Evolutionary conservation across 2,329 filamentous ascomycete genomes (phyloP).

Genomic region (Metarhizium album): DNA sequence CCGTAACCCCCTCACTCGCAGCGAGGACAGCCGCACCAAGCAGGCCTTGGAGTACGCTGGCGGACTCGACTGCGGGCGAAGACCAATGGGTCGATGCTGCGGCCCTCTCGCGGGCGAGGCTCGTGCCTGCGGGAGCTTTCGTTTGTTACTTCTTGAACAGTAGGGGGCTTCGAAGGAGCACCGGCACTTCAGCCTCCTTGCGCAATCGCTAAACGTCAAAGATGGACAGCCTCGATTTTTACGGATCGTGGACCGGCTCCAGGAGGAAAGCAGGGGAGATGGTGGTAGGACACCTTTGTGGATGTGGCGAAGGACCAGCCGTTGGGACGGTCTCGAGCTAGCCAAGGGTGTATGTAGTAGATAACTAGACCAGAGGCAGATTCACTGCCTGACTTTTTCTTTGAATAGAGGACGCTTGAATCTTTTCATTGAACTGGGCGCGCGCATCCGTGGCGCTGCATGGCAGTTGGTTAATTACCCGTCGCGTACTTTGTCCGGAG

Average conservation of each 20-base stretch:
- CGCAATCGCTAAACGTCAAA: slow-evolving; percentile 8
- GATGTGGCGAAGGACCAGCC: slow-evolving; percentile 20
- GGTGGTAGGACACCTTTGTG: slow-evolving; percentile 7
- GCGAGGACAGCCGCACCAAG: slow-evolving; percentile 26
- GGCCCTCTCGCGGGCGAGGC: slow-evolving; percentile 25
- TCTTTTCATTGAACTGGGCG: slow-evolving; percentile 24
- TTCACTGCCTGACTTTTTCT: not conserved
- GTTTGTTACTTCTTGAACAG: slow-evolving; percentile 21
- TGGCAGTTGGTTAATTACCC: not conserved
- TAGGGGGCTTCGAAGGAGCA: not conserved
- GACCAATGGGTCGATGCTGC: slow-evolving; percentile 44
- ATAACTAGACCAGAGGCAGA: slow-evolving; percentile 11
- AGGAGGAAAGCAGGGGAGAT: slow-evolving; percentile 7
- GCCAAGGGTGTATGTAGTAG: slow-evolving; percentile 18
- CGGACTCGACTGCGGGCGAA: slow-evolving; percentile 14
- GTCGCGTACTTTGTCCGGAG: not conserved
- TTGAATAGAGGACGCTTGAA: slow-evolving; percentile 41
- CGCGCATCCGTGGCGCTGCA: not conserved
- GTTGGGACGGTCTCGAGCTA: slow-evolving; percentile 20
- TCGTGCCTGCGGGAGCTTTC: slow-evolving; percentile 19
- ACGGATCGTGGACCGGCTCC: slow-evolving; percentile 15
- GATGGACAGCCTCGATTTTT: slow-evolving; percentile 14
- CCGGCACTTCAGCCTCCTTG: slow-evolving; percentile 1
- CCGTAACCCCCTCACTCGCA: slow-evolving; percentile 18
- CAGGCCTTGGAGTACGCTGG: slow-evolving; percentile 29